Percentiles rank a stretch among this genome's conserved stretches.
Evolutionary conservation across 75 land plant species (phyloP).

Genomic region (Adiantum capillusveneris): DNA sequence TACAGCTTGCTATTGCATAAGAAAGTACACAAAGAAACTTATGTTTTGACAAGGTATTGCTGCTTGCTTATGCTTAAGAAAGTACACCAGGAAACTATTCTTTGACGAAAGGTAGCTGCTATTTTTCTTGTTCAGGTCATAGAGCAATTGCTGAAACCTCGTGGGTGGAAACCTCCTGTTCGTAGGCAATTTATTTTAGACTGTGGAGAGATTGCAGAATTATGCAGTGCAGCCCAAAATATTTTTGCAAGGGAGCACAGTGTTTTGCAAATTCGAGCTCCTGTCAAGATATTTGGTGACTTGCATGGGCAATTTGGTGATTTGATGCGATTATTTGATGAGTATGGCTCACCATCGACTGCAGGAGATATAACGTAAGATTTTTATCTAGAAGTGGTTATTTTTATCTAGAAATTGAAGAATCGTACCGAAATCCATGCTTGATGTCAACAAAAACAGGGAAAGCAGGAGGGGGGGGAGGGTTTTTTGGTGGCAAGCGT

Average conservation of each 20-base stretch:
- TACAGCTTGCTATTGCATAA: no score
- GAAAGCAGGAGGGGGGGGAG: no score
- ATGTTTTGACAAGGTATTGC: no score
- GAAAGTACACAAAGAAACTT: no score
- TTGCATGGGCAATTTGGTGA: slow-evolving; percentile 99
- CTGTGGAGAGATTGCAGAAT: slow-evolving; percentile 88
- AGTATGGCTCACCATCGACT: slow-evolving; percentile 98
- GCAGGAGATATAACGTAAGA: slow-evolving; percentile 98
- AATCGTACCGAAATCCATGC: no score
- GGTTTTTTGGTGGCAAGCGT: no score
- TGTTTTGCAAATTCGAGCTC: slow-evolving; percentile 90
- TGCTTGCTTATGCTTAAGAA: no score
- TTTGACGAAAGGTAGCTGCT: no score
- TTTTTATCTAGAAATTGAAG: no score
- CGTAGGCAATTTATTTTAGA: slow-evolving; percentile 93
- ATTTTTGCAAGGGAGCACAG: slow-evolving; percentile 86
- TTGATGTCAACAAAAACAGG: no score
- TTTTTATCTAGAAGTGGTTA: no score
- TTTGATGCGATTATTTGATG: slow-evolving; percentile 98
- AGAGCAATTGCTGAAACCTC: slow-evolving; percentile 84
- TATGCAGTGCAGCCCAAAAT: slow-evolving; percentile 87
- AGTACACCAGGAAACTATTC: no score
- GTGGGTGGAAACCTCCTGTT: slow-evolving; percentile 99
- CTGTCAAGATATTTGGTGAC: slow-evolving; percentile 98
- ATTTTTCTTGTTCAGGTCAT: slow-evolving; percentile 46